Percentiles rank a stretch among this genome's conserved stretches.
These are phyloP conservation scores for Agrostemma githago DNA, from an alignment of 148 eudicot species.

Conservation along the genomic window DNA sequence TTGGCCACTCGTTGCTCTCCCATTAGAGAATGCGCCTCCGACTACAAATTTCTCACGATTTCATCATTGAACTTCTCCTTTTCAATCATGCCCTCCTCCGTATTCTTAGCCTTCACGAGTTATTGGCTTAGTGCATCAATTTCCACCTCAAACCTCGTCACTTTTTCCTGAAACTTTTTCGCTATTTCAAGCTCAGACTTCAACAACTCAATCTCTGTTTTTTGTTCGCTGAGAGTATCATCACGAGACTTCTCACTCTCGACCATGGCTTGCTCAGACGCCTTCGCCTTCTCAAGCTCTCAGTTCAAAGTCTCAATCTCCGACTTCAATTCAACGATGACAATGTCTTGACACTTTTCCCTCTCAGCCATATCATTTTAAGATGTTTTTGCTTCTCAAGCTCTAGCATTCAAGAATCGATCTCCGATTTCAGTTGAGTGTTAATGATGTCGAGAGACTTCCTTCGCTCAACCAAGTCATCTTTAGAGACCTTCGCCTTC, in stretches of 20 bases:
- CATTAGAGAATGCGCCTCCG: conserved; percentile 42
- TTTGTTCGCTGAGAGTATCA: conserved; percentile 34
- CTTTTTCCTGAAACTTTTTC: conserved; percentile 35
- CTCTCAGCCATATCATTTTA: too few species aligned
- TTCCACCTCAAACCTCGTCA: conserved; percentile 22
- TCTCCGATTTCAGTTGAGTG: too few species aligned
- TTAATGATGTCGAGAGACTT: too few species aligned
- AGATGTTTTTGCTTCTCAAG: too few species aligned
- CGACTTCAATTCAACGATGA: conserved; percentile 46
- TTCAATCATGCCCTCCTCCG: conserved; percentile 22
- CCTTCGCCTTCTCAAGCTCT: conserved; percentile 46
- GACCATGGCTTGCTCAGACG: conserved; percentile 41
- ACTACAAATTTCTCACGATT: conserved; percentile 41
- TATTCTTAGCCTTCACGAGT: conserved; percentile 25
- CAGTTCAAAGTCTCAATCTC: conserved; percentile 41
- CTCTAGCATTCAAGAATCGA: too few species aligned
- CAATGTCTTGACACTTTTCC: too few species aligned
- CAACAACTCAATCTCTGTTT: conserved; percentile 50
- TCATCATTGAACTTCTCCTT: conserved; percentile 27
- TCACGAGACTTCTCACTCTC: conserved; percentile 51
- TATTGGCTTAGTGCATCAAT: conserved; percentile 21
- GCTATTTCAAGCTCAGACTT: conserved; percentile 48
- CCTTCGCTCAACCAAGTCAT: too few species aligned
- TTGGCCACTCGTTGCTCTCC: conserved; percentile 45
- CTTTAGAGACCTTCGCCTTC: conserved; percentile 16